Conservation (phyloP, 768 basidiomycete species). For the Neoboletus brunneissimus region DNA sequence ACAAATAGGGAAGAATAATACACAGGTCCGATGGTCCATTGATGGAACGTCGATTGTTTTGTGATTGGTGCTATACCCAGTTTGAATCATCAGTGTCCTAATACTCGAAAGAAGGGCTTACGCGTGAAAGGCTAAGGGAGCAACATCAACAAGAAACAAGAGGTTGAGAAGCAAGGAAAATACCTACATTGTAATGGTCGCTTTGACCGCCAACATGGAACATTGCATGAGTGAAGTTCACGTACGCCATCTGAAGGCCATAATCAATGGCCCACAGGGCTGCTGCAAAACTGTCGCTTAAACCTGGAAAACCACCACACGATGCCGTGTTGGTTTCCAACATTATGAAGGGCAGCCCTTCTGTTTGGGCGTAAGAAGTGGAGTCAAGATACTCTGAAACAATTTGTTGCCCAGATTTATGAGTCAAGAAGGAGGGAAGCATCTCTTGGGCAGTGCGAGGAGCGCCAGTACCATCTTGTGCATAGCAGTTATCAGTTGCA, state of each 20-base stretch:
- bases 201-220: constrained; percentile 61
- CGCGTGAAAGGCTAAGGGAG: constrained; percentile 38
- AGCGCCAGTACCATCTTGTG: constrained; percentile 42
- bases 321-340: constrained; percentile 57
- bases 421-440: constrained; percentile 51
- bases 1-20: constrained; percentile 73
- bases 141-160: not conserved
- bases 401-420: constrained; percentile 47
- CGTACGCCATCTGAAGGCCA: constrained; percentile 49
- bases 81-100: not conserved
- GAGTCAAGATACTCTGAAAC: constrained; percentile 53
- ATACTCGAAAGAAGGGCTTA: constrained; percentile 6
- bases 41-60: constrained; percentile 54
- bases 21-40: constrained; percentile 69
- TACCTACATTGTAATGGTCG: constrained; percentile 60
- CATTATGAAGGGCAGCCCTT: constrained; percentile 48
- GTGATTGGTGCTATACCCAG: constrained; percentile 42
- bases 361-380: constrained; percentile 37
- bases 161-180: not conserved
- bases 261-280: constrained; percentile 55
- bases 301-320: constrained; percentile 45
- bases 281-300: constrained; percentile 58
- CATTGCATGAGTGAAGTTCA: constrained; percentile 43
- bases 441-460: constrained; percentile 42
- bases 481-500: constrained; percentile 58